Base-by-base conservation (phyloP, 345 rosid species). In the Populus nigra region DNA sequence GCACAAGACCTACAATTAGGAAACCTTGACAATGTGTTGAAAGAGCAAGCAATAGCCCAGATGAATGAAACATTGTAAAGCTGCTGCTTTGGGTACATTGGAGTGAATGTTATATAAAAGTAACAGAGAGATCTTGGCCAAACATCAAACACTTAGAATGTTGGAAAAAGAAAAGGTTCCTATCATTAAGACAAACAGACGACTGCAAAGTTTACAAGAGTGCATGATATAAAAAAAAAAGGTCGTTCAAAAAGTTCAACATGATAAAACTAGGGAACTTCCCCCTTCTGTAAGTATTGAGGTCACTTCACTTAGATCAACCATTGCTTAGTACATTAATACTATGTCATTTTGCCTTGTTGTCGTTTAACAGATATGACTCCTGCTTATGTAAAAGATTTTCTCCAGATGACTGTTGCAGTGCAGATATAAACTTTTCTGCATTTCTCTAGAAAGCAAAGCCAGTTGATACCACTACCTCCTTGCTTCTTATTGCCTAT, bases 1-100 rank as follows among this genome's bases (percentile, higher is more conserved):
- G 55, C 76, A 88, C 29, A 65, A 49, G 67, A 36, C 69, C n/a
- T 59, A 68, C 38, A 29, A 79, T 79, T 53, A 77, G 72, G 45
- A 71, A 71, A 31, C 68, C 72, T 76, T 41, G 49, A 8, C 59
- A 29, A 38, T n/a, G 10, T 23, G 31, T 18, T 45, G 53, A 39
- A 16, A 55, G 13, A 71, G 5, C 5, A 65, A 33, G 63, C 43
- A 72, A 4, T 62, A 15, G 36, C 36, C 36, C 38, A 65, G 36
- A 65, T 15, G 25, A 20, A 55, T 55, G 25, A 55, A 55, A 55
- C 61, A 55, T 8, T 6, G 23, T 2, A 55, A 25, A 55, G 61
- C 61, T 7, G 23, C 25, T 22, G 3, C 15, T 12, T 66, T 29
- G 63, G 61, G 31, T 45, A 38, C 66, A 61, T 45, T 43, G 71